A percentile compares a stretch with the other conserved stretches of the same genome.
Conservation (phyloP, 2,329 filamentous ascomycete genomes). For the Aspergillus candidus region DNA sequence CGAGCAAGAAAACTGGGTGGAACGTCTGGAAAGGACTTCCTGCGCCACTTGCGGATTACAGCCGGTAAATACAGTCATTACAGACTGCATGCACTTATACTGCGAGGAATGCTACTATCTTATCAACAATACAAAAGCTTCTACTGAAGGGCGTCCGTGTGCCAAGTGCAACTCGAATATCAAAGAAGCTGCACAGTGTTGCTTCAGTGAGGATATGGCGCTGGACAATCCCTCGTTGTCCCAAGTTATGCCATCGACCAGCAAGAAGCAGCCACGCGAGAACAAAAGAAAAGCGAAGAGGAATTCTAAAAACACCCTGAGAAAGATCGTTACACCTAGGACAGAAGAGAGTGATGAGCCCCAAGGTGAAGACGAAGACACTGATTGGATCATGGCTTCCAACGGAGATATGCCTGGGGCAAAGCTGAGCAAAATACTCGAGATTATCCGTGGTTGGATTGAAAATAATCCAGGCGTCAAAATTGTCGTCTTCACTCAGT, state of each 20-base stretch:
- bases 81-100: conserved; percentile 52
- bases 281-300: conserved; percentile 1
- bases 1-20: conserved; percentile 27
- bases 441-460: conserved; percentile 36
- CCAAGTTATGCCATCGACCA: neutral
- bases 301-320: neutral
- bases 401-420: conserved; percentile 30
- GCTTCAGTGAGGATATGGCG: conserved; percentile 4
- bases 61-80: conserved; percentile 40
- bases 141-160: conserved; percentile 22
- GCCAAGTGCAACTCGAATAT: conserved; percentile 11
- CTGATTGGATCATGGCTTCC: conserved; percentile 23
- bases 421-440: conserved; percentile 34
- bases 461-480: conserved; percentile 45
- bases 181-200: conserved; percentile 9
- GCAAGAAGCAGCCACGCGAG: neutral
- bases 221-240: neutral
- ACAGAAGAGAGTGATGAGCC: conserved; percentile 11
- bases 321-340: neutral
- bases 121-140: conserved; percentile 13
- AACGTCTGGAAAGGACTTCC: conserved; percentile 25
- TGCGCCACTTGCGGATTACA: conserved; percentile 42
- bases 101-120: conserved; percentile 45
- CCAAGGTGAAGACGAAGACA: conserved; percentile 17
- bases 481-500: conserved; percentile 57